Evolutionary conservation across 1,284 basidiomycete genomes (phyloP).

Genomic region (Cystobasidium sp.): DNA sequence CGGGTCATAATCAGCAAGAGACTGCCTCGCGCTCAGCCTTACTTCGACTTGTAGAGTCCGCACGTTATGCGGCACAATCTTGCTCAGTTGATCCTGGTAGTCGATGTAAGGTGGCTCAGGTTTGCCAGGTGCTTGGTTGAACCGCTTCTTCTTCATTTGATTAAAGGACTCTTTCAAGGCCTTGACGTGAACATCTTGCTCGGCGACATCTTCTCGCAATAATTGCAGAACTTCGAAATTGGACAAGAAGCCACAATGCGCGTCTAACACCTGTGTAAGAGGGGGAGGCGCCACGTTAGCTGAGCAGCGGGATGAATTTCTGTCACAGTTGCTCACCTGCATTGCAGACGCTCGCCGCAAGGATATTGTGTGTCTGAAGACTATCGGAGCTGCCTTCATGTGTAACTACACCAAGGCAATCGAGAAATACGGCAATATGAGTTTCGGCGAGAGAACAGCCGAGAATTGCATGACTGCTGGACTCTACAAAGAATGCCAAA

Average conservation of each 20-base stretch:
- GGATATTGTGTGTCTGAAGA: too few species aligned
- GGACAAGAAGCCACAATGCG: slow-evolving; percentile 35
- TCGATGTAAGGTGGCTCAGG: slow-evolving; percentile 36
- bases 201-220: slow-evolving; percentile 30
- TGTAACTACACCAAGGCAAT: too few species aligned
- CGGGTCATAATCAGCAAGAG: too few species aligned
- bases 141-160: neutral
- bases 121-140: neutral
- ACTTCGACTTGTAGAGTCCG: slow-evolving; percentile 40
- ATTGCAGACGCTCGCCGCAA: neutral
- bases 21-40: neutral
- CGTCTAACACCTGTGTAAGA: slow-evolving; percentile 26
- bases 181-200: slow-evolving; percentile 26
- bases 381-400: too few species aligned
- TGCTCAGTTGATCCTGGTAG: slow-evolving; percentile 14
- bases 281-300: neutral
- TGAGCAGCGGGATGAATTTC: neutral
- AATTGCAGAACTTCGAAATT: slow-evolving; percentile 35
- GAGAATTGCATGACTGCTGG: too few species aligned
- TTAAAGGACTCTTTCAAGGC: slow-evolving; percentile 12
- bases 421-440: too few species aligned
- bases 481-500: too few species aligned
- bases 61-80: slow-evolving; percentile 40
- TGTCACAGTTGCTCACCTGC: slow-evolving; percentile 8
- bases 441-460: too few species aligned